These are phyloP conservation scores for Cutaneotrichosporon cutaneum DNA, from an alignment of 1,284 basidiomycete genomes.

Conservation along the genomic window DNA sequence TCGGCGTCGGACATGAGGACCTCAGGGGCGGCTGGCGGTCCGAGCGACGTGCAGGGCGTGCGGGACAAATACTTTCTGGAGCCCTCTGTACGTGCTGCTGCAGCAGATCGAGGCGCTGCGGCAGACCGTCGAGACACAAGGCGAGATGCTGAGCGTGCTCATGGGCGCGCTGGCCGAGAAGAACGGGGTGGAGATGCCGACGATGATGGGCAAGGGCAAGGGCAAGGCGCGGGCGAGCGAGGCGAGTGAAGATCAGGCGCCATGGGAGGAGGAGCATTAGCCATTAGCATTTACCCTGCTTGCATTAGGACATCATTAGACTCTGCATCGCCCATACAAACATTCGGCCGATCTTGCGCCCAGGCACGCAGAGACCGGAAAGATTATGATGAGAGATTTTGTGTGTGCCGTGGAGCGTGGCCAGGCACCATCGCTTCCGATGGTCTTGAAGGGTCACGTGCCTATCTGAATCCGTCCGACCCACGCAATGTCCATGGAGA, in stretches of 20 bases:
- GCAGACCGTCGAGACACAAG: slow-evolving; percentile 47
- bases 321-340: too few species aligned
- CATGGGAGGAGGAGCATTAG: not conserved
- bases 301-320: not conserved
- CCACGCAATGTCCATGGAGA: not conserved
- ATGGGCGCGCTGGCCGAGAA: slow-evolving; percentile 14
- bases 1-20: too few species aligned
- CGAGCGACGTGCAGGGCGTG: too few species aligned
- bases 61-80: too few species aligned
- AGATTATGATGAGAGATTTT: too few species aligned
- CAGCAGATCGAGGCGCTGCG: slow-evolving; percentile 49
- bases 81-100: slow-evolving; percentile 47
- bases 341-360: too few species aligned
- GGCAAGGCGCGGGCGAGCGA: not conserved
- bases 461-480: not conserved
- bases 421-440: too few species aligned
- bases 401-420: too few species aligned
- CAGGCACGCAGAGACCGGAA: too few species aligned
- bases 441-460: not conserved
- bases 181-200: slow-evolving; percentile 4
- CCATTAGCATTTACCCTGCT: not conserved
- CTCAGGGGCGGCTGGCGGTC: too few species aligned
- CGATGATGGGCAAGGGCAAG: slow-evolving; percentile 12
- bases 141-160: slow-evolving; percentile 28
- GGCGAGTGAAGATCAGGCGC: not conserved